Conservation (phyloP, 768 basidiomycete genomes). For the Plicaturopsis crispa region DNA sequence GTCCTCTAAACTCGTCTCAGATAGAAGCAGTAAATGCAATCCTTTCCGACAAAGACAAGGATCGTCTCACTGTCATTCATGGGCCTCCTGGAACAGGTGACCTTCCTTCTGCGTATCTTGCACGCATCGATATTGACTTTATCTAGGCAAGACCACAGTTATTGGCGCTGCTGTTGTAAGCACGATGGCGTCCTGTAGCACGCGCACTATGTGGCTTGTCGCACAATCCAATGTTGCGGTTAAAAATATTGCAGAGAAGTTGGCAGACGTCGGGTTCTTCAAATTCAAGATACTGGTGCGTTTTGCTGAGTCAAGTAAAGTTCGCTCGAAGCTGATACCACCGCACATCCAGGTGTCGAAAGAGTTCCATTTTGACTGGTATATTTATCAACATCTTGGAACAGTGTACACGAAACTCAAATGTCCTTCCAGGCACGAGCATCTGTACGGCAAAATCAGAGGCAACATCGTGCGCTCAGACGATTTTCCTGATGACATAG, state of each 20-base stretch:
- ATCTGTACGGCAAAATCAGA: constrained; percentile 49
- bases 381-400: constrained; percentile 12
- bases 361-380: constrained; percentile 67
- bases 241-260: constrained; percentile 83
- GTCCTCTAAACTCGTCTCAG: constrained; percentile 20
- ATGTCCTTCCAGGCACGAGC: constrained; percentile 59
- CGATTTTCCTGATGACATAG: constrained; percentile 14
- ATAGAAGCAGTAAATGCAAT: constrained; percentile 19
- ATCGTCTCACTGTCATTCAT: constrained; percentile 16
- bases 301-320: too few relatives aligned
- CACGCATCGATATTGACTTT: too few relatives aligned
- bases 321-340: too few relatives aligned
- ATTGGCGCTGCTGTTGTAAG: constrained; percentile 55
- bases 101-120: too few relatives aligned
- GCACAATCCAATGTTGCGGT: constrained; percentile 89
- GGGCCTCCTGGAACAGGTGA: constrained; percentile 67
- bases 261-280: constrained; percentile 42
- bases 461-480: constrained; percentile 46
- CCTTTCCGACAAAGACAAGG: constrained; percentile 13
- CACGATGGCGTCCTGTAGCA: constrained; percentile 29
- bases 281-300: constrained; percentile 62
- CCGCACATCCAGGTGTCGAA: too few relatives aligned
- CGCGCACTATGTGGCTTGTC: constrained; percentile 64
- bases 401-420: constrained; percentile 6
- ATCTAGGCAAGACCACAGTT: constrained; percentile 70